Conservation (phyloP, 2,329 filamentous ascomycete species). For the Nothomitra cinnamomea region DNA sequence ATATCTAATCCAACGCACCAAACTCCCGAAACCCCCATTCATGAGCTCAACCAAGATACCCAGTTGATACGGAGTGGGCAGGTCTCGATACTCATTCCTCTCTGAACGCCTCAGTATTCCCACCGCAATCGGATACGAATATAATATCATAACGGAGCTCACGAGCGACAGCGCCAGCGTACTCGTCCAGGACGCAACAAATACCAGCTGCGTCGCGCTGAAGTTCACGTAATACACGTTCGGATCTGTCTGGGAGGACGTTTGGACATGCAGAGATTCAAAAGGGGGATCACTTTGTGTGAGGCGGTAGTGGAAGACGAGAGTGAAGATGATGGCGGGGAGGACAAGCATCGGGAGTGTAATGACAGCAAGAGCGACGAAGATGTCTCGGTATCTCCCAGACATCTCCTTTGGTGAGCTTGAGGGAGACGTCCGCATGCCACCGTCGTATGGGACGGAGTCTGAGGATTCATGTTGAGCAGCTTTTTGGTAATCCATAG, state of each 20-base stretch:
- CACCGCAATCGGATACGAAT: slow-evolving; percentile 13
- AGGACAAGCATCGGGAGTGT: background rate
- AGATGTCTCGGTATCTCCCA: background rate
- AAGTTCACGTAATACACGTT: slow-evolving; percentile 11
- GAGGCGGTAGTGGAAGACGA: slow-evolving; percentile 1
- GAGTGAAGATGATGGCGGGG: background rate
- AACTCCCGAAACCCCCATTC: slow-evolving; percentile 8
- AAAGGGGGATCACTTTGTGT: background rate
- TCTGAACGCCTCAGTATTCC: slow-evolving; percentile 6
- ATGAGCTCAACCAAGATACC: slow-evolving; percentile 10
- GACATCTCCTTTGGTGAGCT: too few species aligned
- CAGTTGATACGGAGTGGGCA: slow-evolving; percentile 13
- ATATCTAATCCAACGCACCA: slow-evolving; percentile 11
- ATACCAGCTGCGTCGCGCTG: slow-evolving; percentile 12
- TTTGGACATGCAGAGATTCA: background rate
- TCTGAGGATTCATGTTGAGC: too few species aligned
- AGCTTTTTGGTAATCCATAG: too few species aligned
- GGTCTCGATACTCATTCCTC: slow-evolving; percentile 5
- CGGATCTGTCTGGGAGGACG: slow-evolving; percentile 3
- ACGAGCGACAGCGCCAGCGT: slow-evolving; percentile 13
- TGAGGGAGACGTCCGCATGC: too few species aligned
- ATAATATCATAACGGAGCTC: slow-evolving; percentile 13
- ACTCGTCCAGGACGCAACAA: slow-evolving; percentile 14
- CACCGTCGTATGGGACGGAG: too few species aligned
- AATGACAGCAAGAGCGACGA: background rate